Conservation (phyloP, 441 rosid species). For the Pelargonium cotyledonis region DNA sequence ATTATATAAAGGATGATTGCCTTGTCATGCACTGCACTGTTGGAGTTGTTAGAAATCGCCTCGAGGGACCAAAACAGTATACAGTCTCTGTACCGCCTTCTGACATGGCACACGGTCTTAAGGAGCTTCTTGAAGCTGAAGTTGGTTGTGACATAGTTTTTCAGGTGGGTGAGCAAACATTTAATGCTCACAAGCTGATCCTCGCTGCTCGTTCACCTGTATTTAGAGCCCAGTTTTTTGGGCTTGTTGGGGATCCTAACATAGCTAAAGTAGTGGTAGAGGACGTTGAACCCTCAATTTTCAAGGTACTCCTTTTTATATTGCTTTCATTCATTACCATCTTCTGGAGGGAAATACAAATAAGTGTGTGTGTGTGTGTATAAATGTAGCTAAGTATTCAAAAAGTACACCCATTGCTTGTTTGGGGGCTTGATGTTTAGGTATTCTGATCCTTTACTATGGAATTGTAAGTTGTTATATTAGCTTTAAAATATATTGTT, state of each 20-base stretch:
- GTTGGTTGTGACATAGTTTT: conserved; percentile 66
- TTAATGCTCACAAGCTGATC: conserved; percentile 78
- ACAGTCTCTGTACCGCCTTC: conserved; percentile 63
- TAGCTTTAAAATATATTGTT: neutral
- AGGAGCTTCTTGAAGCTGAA: conserved; percentile 68
- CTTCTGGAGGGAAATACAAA: neutral
- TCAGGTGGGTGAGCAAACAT: conserved; percentile 72
- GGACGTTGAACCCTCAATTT: conserved; percentile 77
- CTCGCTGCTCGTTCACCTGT: conserved; percentile 95
- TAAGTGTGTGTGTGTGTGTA: neutral
- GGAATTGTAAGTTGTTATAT: neutral
- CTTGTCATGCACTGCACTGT: conserved; percentile 74
- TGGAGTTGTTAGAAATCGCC: conserved; percentile 83
- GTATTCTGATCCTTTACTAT: neutral
- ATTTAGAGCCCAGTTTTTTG: conserved; percentile 92
- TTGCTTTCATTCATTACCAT: neutral
- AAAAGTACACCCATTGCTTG: neutral
- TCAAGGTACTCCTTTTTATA: conserved; percentile 46
- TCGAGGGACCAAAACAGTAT: conserved; percentile 80
- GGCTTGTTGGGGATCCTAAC: conserved; percentile 80
- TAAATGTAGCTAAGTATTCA: neutral
- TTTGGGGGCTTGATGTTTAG: neutral
- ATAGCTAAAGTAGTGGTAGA: conserved; percentile 59
- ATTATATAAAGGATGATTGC: conserved; percentile 75
- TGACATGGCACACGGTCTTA: conserved; percentile 66